A percentile compares a stretch with the other conserved stretches of the same genome.
phyloP scores from a whole-genome alignment of 495 filamentous ascomycete genomes.

The Xanthoparmelia taractica region DNA sequence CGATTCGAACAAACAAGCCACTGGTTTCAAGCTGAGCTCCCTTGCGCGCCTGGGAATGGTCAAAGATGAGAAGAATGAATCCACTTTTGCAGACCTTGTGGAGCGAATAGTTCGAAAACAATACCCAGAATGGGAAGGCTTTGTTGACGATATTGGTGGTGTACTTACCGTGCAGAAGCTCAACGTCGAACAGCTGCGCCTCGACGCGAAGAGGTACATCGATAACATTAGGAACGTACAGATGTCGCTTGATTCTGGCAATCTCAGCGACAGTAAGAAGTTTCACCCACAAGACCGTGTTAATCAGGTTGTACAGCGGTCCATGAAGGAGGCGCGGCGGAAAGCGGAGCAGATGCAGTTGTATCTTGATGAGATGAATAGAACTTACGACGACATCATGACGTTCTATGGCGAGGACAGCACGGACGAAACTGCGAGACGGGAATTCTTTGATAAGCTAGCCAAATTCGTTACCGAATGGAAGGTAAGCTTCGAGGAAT shows the following conservation, averaged over 20 bases:
- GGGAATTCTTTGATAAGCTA: constrained; percentile 94
- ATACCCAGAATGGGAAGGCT: constrained; percentile 91
- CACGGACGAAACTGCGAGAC: constrained; percentile 81
- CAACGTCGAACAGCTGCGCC: constrained; percentile 84
- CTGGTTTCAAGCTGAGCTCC: constrained; percentile 94
- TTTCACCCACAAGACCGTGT: constrained; percentile 97
- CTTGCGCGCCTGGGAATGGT: constrained; percentile 94
- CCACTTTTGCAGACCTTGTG: constrained; percentile 91
- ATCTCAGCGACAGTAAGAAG: constrained; percentile 91
- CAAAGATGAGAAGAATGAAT: constrained; percentile 98
- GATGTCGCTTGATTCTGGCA: constrained; percentile 81
- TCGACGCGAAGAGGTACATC: constrained; percentile 89
- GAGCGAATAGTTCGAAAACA: constrained; percentile 94
- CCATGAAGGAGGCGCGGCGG: constrained; percentile 91
- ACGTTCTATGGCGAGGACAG: constrained; percentile 94
- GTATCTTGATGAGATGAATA: constrained; percentile 86
- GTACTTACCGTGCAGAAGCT: constrained; percentile 82
- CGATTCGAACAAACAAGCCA: constrained; percentile 95
- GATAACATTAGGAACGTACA: constrained; percentile 93
- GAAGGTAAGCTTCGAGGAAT: constrained; percentile 52
- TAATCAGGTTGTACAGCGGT: constrained; percentile 79
- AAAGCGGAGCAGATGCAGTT: constrained; percentile 95
- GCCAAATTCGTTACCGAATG: constrained; percentile 88
- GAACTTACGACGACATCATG: constrained; percentile 92
- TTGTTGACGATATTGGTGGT: constrained; percentile 74